Evolutionary conservation across 495 filamentous ascomycete genomes (phyloP).

Genomic region (Penicillium argentinense): DNA sequence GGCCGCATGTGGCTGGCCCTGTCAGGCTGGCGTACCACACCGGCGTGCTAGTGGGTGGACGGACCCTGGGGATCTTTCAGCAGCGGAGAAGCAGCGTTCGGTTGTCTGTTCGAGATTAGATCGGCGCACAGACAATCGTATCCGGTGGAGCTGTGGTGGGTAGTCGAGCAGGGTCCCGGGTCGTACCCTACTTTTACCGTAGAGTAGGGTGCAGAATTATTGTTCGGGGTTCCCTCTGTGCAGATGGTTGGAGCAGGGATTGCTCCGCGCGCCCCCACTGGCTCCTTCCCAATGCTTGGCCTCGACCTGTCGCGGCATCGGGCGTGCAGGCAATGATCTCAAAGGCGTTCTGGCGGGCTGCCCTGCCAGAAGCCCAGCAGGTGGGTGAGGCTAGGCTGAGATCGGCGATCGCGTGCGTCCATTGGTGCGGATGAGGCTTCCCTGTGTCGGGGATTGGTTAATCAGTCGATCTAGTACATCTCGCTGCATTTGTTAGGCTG

Average conservation of each 20-base stretch:
- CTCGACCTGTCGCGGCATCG: neutral
- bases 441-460: neutral
- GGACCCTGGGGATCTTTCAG: slow-evolving; percentile 1
- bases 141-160: slow-evolving; percentile 2
- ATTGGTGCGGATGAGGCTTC: slow-evolving; percentile 3
- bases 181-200: too few species aligned
- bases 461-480: slow-evolving; percentile 8
- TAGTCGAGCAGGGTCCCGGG: neutral
- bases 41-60: too few species aligned
- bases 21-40: too few species aligned
- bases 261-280: too few species aligned
- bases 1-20: too few species aligned
- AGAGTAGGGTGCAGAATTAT: too few species aligned
- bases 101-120: slow-evolving; percentile 9
- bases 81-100: slow-evolving; percentile 1
- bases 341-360: slow-evolving; percentile 3
- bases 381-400: slow-evolving; percentile 5
- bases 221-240: too few species aligned
- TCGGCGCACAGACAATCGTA: slow-evolving; percentile 13
- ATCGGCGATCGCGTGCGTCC: slow-evolving; percentile 6
- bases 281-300: too few species aligned
- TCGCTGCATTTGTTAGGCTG: slow-evolving; percentile 1
- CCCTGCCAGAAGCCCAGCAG: neutral
- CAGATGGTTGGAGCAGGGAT: too few species aligned
- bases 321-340: slow-evolving; percentile 13